Conservation (phyloP, 2,329 filamentous ascomycete genomes). For the Elsinoe perseae region DNA sequence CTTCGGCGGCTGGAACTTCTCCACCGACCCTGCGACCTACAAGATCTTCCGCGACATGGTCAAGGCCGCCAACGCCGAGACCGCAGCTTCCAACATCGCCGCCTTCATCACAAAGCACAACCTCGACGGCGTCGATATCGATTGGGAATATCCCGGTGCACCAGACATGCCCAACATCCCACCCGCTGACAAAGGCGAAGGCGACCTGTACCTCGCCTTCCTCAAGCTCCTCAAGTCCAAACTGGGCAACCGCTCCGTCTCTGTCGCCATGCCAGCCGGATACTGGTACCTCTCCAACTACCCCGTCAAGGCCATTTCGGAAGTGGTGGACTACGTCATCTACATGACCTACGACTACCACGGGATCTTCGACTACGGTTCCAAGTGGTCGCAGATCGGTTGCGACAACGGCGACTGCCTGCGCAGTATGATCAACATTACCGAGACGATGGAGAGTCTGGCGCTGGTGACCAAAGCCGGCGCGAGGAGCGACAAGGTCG, state of each 20-base stretch:
- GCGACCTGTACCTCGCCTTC: slow-evolving; percentile 1
- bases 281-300: slow-evolving; percentile 26
- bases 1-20: slow-evolving; percentile 40
- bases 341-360: slow-evolving; percentile 33
- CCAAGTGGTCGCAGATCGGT: slow-evolving; percentile 23
- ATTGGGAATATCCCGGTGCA: slow-evolving; percentile 36
- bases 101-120: slow-evolving; percentile 64
- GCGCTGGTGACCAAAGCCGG: slow-evolving; percentile 21
- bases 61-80: slow-evolving; percentile 32
- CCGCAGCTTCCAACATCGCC: slow-evolving; percentile 23
- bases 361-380: slow-evolving; percentile 33
- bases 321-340: slow-evolving; percentile 25
- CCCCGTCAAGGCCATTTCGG: slow-evolving; percentile 21
- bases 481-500: slow-evolving; percentile 26
- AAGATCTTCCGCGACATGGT: slow-evolving; percentile 34
- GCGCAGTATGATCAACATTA: slow-evolving; percentile 26
- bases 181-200: not conserved
- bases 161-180: slow-evolving; percentile 25
- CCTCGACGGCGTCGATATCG: slow-evolving; percentile 45
- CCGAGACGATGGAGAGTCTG: slow-evolving; percentile 22
- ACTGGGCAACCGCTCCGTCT: slow-evolving; percentile 20
- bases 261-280: slow-evolving; percentile 25
- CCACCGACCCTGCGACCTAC: slow-evolving; percentile 33
- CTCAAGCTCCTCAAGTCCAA: not conserved
- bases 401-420: slow-evolving; percentile 27